Evolutionary conservation across 2,329 filamentous ascomycete genomes (phyloP).

Genomic region (Lasiodiplodia sp.): DNA sequence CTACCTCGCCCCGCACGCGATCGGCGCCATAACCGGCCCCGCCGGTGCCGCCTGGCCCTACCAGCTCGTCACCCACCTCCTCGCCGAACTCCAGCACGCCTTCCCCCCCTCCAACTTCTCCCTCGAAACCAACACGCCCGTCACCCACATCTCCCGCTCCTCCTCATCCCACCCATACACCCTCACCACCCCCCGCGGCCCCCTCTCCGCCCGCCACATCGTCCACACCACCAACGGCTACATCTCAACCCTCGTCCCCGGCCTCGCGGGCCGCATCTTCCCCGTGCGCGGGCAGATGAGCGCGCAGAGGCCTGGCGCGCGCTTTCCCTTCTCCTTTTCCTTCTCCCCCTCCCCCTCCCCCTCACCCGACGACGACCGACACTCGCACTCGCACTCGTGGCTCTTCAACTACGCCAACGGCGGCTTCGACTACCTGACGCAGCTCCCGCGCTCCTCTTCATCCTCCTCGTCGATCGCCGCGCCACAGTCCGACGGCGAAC

Average conservation of each 20-base stretch:
- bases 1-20: neutral
- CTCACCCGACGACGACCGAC: too few relatives aligned
- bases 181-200: neutral
- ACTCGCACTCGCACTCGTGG: too few relatives aligned
- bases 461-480: too few relatives aligned
- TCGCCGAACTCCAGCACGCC: neutral
- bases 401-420: slow-evolving; percentile 43
- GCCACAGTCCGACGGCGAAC: slow-evolving; percentile 26
- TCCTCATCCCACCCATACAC: neutral
- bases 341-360: too few relatives aligned
- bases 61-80: slow-evolving; percentile 28
- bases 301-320: slow-evolving; percentile 53
- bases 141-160: slow-evolving; percentile 39
- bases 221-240: slow-evolving; percentile 67
- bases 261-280: slow-evolving; percentile 54
- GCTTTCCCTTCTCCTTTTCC: slow-evolving; percentile 41
- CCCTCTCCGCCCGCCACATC: slow-evolving; percentile 57
- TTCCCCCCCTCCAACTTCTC: slow-evolving; percentile 35
- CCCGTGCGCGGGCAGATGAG: slow-evolving; percentile 60
- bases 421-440: slow-evolving; percentile 33
- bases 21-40: slow-evolving; percentile 37
- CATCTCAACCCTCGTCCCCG: slow-evolving; percentile 59
- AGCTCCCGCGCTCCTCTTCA: slow-evolving; percentile 31
- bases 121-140: slow-evolving; percentile 51
- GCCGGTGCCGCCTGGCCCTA: slow-evolving; percentile 42